Conservation (phyloP, 202 grass and related monocot species). For the Carex sylvatica region DNA sequence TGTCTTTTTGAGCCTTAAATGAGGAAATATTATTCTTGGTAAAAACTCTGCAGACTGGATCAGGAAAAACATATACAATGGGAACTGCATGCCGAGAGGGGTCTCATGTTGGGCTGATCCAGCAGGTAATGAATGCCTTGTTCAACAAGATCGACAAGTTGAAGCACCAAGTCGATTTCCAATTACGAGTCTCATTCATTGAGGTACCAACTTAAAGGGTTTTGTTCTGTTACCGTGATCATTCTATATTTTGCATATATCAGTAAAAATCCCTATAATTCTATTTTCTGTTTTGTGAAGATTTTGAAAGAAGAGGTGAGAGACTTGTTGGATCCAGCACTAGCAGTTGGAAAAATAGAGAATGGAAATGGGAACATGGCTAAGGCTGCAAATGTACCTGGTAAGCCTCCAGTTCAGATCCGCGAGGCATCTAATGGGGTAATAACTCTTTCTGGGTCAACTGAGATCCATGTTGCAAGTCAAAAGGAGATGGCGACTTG, state of each 20-base stretch:
- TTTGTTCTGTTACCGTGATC: background rate
- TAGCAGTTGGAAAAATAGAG: conserved; percentile 51
- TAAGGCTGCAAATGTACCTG: conserved; percentile 56
- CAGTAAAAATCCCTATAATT: background rate
- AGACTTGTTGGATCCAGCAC: conserved; percentile 69
- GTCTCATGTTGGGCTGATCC: conserved; percentile 64
- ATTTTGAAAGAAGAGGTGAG: conserved; percentile 99
- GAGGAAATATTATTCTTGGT: conserved; percentile 1
- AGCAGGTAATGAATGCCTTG: conserved; percentile 70
- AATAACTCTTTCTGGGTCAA: conserved; percentile 91
- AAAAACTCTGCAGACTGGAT: conserved; percentile 60
- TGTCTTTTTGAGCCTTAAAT: background rate
- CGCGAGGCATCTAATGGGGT: conserved; percentile 95
- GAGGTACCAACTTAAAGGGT: conserved; percentile 47
- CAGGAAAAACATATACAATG: conserved; percentile 98
- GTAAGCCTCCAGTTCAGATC: conserved; percentile 92
- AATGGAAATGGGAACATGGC: conserved; percentile 57
- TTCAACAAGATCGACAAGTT: conserved; percentile 76
- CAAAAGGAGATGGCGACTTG: conserved; percentile 88
- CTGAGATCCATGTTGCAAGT: conserved; percentile 72
- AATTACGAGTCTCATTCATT: conserved; percentile 86
- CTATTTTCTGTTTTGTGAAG: conserved; percentile 28
- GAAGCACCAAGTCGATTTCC: conserved; percentile 87
- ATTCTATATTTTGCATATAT: background rate
- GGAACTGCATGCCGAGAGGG: conserved; percentile 85